Evolutionary conservation across 2,329 filamentous ascomycete species (phyloP), one percentile per base, ranked within the genome.

Genomic region (Cladosporium sp.): DNA sequence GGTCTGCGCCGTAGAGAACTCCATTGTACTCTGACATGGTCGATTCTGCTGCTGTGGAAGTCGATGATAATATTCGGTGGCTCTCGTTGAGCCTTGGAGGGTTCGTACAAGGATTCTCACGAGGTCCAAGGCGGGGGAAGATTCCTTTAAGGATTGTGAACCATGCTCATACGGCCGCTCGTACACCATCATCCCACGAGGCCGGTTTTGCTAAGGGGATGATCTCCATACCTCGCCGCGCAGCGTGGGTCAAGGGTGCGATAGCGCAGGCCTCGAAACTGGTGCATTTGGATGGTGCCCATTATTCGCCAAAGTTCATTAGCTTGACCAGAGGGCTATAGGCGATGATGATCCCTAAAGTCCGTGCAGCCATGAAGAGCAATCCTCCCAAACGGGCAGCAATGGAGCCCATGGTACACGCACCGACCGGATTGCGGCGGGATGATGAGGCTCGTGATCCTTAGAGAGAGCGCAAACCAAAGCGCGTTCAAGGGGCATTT

Each of bases 11-110:
- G 45, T 48, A 48, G 45, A 48, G 36, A 33, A 48, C 36, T 9
- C 45, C 45, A 40, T 48, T 48, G 45, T 48, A 35, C 32, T n/a
- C 15, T 18, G 45, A 48, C 45, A 48, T 48, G 27, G n/a, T 33
- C 13, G 15, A 22, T 13, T 15, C 13, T 35, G 13, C 12, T 35
- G 32, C 13, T 35, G 32, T n/a, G 11, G 12, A n/a, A 35, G 32
- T 35, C 32, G 32, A 35, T 35, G 32, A 27, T 27, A 27, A 9
- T 27, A 5, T 4, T 27, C 22, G 22, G 9, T 27, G 22, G 22
- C 22, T 27, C 22, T 27, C 22, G 4, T 9, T 27, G 22, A 27
- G 32, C 32, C 15, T 7, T 3, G 32, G 8, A 35, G 9, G 30
- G 32, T 35, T n/a, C 13, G 32, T 35, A 5, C 5, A n/a, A 35